Evolutionary conservation across 306 rosid species (phyloP).

Genomic region (Lathyrus tuberosus): DNA sequence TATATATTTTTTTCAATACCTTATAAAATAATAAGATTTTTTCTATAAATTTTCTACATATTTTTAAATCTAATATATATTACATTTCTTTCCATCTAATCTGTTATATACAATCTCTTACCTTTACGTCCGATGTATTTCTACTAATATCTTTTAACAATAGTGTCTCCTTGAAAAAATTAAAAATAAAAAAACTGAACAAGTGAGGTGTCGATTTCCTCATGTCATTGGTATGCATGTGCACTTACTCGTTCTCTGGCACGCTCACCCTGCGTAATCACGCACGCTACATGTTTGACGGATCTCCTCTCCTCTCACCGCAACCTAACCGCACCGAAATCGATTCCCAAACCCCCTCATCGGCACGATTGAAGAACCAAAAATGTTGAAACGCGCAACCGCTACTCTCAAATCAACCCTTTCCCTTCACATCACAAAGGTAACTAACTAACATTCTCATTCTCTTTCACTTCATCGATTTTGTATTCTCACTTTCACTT

Average conservation of each 20-base stretch:
- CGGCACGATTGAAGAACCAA: not conserved
- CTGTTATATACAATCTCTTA: no score
- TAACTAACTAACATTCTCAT: not conserved
- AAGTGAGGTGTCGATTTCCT: not conserved
- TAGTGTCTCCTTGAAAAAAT: no score
- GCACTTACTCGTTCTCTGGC: not conserved
- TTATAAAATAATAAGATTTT: no score
- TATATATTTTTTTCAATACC: no score
- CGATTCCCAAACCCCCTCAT: not conserved
- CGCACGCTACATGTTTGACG: constrained; percentile 28
- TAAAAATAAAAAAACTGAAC: not conserved
- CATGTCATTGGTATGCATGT: constrained; percentile 3
- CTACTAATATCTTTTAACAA: no score
- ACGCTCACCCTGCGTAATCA: not conserved
- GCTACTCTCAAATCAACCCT: constrained; percentile 29
- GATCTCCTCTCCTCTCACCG: not conserved
- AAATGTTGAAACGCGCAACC: constrained; percentile 42
- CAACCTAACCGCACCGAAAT: constrained; percentile 16
- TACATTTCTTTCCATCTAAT: no score
- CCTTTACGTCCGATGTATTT: no score
- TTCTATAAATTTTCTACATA: no score
- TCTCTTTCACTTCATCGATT: constrained; percentile 1
- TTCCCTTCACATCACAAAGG: constrained; percentile 15
- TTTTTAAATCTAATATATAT: no score
- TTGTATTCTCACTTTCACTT: not conserved